Base-by-base conservation (phyloP, 768 basidiomycete species). In the Fibroporia radiculosa region DNA sequence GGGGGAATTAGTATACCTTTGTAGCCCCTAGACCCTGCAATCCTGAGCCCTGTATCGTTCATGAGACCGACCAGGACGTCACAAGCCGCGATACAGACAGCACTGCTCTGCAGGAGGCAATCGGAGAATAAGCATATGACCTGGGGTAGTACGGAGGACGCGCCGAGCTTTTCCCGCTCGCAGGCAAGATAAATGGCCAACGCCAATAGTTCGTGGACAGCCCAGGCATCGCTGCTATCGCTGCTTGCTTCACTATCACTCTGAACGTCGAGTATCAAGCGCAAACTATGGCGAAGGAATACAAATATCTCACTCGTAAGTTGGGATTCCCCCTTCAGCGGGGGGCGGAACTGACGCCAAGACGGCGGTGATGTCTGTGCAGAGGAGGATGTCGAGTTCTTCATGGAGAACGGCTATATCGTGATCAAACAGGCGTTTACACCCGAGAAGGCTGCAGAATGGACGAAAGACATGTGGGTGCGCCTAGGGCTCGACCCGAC, bases 361-460 rank as follows among this genome's bases (percentile, higher is more conserved):
- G 19, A 33, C 18, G 22, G 11, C 37, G 13, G 12, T 23, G n/a
- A 14, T 23, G 42, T 40, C 18, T 36, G 38, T 37, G 44, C 50
- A 73, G 72, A 61, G 27, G 74, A 68, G 43, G 71, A 80, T 48
- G 66, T 74, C 26, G 62, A 72, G 32, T 70, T 74, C 50, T 80
- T 80, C 57, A 62, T 82, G 38, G 67, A 73, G 46, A 60, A 77
- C 44, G 78, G 78, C 5, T 80, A 73, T 48, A 58, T 80, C 34
- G 59, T 74, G 31, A 68, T 80, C 48, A 69, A 71, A 51, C 55
- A 66, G 25, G 78, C 75, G 0, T 80, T 81, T 55, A 68, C 72
- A 5, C 66, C 64, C 48, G 72, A 73, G 56, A 68, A 75, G 48
- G 68, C 78, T 1, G 67, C 53, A 20, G 68, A 72, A 34, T 76